phyloP scores from a whole-genome alignment of 306 rosid genomes.

The Cicer chorassanicum region DNA sequence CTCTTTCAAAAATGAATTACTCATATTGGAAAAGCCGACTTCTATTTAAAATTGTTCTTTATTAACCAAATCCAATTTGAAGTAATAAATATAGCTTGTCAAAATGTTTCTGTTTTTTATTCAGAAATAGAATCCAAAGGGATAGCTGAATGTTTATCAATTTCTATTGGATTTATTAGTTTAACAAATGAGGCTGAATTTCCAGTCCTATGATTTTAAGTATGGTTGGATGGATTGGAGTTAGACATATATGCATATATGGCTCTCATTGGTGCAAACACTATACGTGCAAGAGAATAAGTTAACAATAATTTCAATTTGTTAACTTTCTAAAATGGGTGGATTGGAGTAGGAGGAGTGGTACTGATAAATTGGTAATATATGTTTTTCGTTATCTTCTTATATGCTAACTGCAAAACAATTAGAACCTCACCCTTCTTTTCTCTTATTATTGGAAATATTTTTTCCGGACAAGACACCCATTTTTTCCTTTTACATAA shows the following conservation, averaged over 20 bases:
- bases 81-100: too few relatives aligned
- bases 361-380: neutral
- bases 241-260: too few relatives aligned
- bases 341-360: neutral
- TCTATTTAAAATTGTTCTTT: too few relatives aligned
- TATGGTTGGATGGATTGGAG: too few relatives aligned
- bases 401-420: neutral
- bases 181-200: too few relatives aligned
- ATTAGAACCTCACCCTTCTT: slow-evolving; percentile 12
- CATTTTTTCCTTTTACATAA: neutral
- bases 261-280: too few relatives aligned
- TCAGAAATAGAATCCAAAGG: too few relatives aligned
- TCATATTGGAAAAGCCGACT: neutral
- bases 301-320: neutral
- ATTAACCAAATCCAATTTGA: too few relatives aligned
- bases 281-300: neutral
- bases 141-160: too few relatives aligned
- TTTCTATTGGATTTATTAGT: too few relatives aligned
- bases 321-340: neutral
- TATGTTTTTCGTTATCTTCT: neutral
- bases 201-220: too few relatives aligned
- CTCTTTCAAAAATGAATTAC: neutral
- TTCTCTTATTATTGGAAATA: slow-evolving; percentile 4
- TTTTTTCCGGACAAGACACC: neutral
- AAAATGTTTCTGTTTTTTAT: too few relatives aligned